Conservation (phyloP, 1,284 basidiomycete species). For the Apiotrichum siamense region DNA sequence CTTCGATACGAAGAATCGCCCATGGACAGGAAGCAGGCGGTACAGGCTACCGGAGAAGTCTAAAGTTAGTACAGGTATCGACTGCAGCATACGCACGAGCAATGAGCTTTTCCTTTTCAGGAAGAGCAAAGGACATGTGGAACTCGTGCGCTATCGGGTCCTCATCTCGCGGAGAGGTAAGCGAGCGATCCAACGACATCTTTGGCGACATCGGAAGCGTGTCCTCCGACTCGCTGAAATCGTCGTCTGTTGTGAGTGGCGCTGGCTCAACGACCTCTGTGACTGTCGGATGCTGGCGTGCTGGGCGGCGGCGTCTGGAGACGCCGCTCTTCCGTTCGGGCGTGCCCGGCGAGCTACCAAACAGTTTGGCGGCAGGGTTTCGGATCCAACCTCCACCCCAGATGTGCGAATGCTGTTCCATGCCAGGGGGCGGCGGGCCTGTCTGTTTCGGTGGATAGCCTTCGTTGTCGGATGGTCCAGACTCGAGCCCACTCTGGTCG, state of each 20-base stretch:
- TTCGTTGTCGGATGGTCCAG: conserved; percentile 8
- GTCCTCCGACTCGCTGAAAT: conserved; percentile 4
- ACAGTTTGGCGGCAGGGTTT: conserved; percentile 34
- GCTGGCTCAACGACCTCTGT: conserved; percentile 24
- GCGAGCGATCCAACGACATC: neutral
- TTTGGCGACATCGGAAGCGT: neutral
- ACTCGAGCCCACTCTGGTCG: conserved; percentile 2
- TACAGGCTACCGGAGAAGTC: conserved; percentile 84
- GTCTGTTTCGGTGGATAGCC: conserved; percentile 39
- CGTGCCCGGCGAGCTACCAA: conserved; percentile 25
- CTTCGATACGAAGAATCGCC: conserved; percentile 76
- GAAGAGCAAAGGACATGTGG: conserved; percentile 68
- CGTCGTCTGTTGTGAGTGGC: conserved; percentile 10
- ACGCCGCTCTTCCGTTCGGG: neutral
- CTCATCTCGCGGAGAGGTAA: conserved; percentile 15
- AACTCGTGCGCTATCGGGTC: conserved; percentile 53
- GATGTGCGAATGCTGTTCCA: conserved; percentile 12
- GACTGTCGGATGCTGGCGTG: conserved; percentile 13
- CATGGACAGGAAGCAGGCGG: conserved; percentile 75
- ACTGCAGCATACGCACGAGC: conserved; percentile 59
- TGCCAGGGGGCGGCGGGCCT: conserved; percentile 30
- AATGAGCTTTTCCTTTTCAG: conserved; percentile 75
- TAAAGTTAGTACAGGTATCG: conserved; percentile 37
- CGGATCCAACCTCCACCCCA: conserved; percentile 37
- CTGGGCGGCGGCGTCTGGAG: neutral